phyloP scores from a whole-genome alignment of 2,329 filamentous ascomycete genomes.

The Fusarium fujikuroi region DNA sequence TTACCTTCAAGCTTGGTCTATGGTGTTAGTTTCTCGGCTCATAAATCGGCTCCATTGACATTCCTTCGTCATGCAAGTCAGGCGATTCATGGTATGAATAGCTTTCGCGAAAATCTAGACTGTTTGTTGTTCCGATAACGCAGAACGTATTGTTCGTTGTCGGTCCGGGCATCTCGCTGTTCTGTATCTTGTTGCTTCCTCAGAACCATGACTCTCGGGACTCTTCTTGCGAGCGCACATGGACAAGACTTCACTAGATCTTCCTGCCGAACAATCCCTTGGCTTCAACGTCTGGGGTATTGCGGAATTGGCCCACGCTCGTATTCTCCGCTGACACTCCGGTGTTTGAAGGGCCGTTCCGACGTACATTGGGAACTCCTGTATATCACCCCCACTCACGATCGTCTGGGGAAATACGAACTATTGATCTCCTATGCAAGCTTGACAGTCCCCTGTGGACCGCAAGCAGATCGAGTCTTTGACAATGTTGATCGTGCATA shows the following conservation, averaged over 20 bases:
- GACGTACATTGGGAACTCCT: slow-evolving; percentile 25
- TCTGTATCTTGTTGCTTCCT: background rate
- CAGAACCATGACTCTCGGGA: background rate
- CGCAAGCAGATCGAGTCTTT: background rate
- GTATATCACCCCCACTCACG: slow-evolving; percentile 23
- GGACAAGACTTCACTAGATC: background rate
- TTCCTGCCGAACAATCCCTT: background rate
- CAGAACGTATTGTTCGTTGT: background rate
- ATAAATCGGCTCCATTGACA: slow-evolving; percentile 3
- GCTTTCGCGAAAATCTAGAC: background rate
- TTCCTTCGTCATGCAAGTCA: slow-evolving; percentile 9
- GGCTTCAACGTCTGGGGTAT: slow-evolving; percentile 8
- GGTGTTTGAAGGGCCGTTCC: slow-evolving; percentile 31
- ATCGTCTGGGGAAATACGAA: slow-evolving; percentile 28
- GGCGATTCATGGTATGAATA: background rate
- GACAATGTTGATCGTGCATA: background rate
- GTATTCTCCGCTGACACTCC: background rate
- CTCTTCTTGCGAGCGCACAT: background rate
- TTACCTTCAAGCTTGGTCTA: slow-evolving; percentile 17
- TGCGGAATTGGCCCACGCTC: background rate
- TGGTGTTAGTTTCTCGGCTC: background rate
- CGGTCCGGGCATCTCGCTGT: background rate
- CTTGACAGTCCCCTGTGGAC: background rate
- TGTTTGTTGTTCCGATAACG: slow-evolving; percentile 6
- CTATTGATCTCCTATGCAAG: background rate